Conservation (phyloP, 2,329 filamentous ascomycete species). For the Fusarium sp. region DNA sequence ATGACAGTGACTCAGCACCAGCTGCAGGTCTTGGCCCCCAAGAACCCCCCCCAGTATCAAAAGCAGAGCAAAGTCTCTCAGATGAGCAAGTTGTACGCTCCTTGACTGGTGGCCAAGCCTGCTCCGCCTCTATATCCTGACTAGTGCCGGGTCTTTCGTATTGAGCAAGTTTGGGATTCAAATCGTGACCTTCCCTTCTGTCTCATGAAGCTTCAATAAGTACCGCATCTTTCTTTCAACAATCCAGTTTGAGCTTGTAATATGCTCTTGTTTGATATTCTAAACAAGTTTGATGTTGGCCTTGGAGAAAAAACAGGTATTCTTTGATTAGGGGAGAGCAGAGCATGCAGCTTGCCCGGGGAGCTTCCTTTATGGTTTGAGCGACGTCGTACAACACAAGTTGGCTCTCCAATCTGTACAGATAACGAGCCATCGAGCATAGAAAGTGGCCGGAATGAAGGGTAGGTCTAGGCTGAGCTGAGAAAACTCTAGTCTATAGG, state of each 20-base stretch:
- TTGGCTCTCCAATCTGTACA: neutral
- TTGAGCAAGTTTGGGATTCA: neutral
- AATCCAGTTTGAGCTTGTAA: neutral
- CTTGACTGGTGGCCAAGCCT: neutral
- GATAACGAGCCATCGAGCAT: neutral
- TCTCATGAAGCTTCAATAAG: neutral
- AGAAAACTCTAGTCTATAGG: neutral
- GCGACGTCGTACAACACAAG: neutral
- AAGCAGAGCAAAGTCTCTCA: neutral
- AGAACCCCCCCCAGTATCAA: neutral
- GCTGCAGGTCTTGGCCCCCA: neutral
- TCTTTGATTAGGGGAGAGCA: neutral
- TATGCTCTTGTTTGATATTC: neutral
- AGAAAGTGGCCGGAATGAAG: neutral
- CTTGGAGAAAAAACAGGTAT: neutral
- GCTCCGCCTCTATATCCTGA: neutral
- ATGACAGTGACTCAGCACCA: neutral
- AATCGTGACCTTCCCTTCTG: neutral
- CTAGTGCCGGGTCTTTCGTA: neutral
- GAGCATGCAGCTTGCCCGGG: neutral
- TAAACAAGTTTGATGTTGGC: neutral
- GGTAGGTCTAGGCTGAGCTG: neutral
- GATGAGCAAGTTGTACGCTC: neutral
- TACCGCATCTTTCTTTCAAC: too few species aligned
- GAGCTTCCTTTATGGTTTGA: neutral